Evolutionary conservation across 169 alveolate species (phyloP), one percentile per base, ranked within the genome.

Genomic region (Cryptosporidium felis): DNA sequence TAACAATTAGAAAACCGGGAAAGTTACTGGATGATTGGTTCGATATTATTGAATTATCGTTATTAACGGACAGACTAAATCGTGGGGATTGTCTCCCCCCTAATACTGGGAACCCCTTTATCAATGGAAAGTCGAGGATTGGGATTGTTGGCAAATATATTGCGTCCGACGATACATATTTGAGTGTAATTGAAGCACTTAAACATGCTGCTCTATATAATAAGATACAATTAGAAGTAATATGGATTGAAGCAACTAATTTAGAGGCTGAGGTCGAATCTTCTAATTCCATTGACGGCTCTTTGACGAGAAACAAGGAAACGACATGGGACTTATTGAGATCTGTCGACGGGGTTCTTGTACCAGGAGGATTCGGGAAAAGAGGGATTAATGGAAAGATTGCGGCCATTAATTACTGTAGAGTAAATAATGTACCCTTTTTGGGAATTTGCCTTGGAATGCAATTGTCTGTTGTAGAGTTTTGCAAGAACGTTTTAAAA

Each of bases 331-430:
- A 80, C 34, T 80, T 89, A 16, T 80, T 96, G 36, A 80, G 82
- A 85, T 66, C 88, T 0, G 93, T 90, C 10, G 93, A 94, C 38
- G 98, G 98, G 0, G 95, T 97, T 40, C 93, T 97, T 38, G 95
- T 95, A 21, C 99, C 99, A 4, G 98, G 96, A 28, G 99, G 99
- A 8, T 97, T 96, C 91, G 99, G 99, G 0, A 92, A 94, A 30
- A 90, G 99, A 42, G 99, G 99, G 14, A 85, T 93, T 45, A 91
- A 90, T 61, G 99, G 99, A 8, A 96, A 96, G 62, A 91, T 90
- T 66, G 80, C 85, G 53, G 94, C 97, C n/a, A 91, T 93, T 32
- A 41, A 94, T 62, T 94, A 93, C 81, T 96, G 98, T 74, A 88
- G 99, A 46, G 82, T 82, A 42, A 90, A 90, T 62, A 91, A 93